Evolutionary conservation across 2,329 filamentous ascomycete species (phyloP), one percentile per base, ranked within the genome.

Genomic region (Geosmithia flava): DNA sequence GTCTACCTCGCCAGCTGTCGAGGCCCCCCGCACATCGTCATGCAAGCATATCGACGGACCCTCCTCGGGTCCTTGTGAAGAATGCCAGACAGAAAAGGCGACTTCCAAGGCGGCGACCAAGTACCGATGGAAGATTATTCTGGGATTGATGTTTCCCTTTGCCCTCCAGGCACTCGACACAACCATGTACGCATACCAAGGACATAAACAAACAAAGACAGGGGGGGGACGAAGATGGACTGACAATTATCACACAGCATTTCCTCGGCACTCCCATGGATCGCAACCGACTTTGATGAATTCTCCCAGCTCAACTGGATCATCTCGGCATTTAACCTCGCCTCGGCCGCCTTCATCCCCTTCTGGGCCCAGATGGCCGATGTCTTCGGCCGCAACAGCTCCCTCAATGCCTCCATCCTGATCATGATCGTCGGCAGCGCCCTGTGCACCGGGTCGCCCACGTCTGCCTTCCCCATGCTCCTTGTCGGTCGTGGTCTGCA

Each of bases 261-360:
- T 33, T 62, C 64, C 5, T 65, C 61, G 29, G 64, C 64, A 3
- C 51, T 66, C 20, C 63, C 63, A 0, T 78, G 72, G 53, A 85
- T 86, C 45, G 81, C 81, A 3, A 68, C 72, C 1, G 76, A 85
- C 56, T 85, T 85, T 59, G 72, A 70, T 51, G 59, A 78, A 56
- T 58, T 78, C 4, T 69, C 74, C 17, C 74, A 81, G 54, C 68
- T 83, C 2, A 84, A 82, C 56, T 85, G 80, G 80, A 82, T 87
- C 56, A 75, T 85, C 17, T 81, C 81, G 0, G 70, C 80, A 7
- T 86, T 84, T 61, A 85, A 80, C 47, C 66, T 87, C 15, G 81
- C 80, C 0, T 77, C 78, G 0, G 80, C 81, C 1, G 75, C 80
- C 1, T 85, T 84, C 53, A 79, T 85, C 8, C 81, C 81, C 3